A percentile compares a stretch with the other conserved stretches of the same genome.
These are phyloP conservation scores for Sphagnum magellanicum DNA, from an alignment of 228 moss, liverwort and hornwort genomes.

Conservation along the genomic window DNA sequence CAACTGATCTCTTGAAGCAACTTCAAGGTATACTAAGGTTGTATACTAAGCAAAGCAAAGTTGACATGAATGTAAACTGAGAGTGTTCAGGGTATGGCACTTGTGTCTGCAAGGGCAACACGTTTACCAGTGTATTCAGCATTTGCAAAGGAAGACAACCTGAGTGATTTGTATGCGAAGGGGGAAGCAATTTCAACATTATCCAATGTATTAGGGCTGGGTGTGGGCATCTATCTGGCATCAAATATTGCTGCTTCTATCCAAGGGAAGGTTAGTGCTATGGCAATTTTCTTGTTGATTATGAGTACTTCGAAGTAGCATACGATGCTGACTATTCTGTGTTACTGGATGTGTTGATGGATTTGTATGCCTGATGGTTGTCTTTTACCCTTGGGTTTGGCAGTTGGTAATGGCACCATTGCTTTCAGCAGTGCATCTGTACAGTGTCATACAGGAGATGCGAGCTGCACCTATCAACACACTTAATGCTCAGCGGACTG, in stretches of 20 bases:
- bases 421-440: conserved; percentile 83
- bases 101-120: conserved; percentile 96
- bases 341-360: not conserved
- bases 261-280: conserved; percentile 64
- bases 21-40: not conserved
- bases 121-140: conserved; percentile 90
- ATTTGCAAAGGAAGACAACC: conserved; percentile 88
- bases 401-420: conserved; percentile 80
- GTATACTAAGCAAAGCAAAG: too few species aligned
- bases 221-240: conserved; percentile 87
- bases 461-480: conserved; percentile 98
- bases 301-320: not conserved
- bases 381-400: not conserved
- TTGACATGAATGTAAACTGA: not conserved
- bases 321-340: not conserved
- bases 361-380: not conserved
- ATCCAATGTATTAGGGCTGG: conserved; percentile 92
- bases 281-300: not conserved
- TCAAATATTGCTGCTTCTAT: conserved; percentile 72
- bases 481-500: conserved; percentile 88
- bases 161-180: conserved; percentile 97
- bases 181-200: conserved; percentile 98
- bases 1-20: not conserved
- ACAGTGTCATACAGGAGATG: conserved; percentile 91
- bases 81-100: conserved; percentile 74